These are phyloP conservation scores for Astraeus odoratus DNA, from an alignment of 768 basidiomycete genomes.

Conservation along the genomic window DNA sequence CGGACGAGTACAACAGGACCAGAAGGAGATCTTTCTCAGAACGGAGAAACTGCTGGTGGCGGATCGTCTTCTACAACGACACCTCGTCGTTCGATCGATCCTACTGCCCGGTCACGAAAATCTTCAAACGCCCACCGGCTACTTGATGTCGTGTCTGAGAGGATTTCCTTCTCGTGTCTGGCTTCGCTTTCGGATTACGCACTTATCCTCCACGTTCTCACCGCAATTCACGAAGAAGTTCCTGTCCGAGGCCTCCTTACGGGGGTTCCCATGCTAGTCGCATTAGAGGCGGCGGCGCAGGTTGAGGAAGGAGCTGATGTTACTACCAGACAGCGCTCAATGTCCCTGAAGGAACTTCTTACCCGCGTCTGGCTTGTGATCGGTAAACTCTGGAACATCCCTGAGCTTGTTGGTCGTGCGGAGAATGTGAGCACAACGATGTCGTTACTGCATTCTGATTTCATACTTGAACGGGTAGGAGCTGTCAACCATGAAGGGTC, in stretches of 20 bases:
- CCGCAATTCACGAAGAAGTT: conserved; percentile 59
- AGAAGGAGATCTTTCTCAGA: conserved; percentile 20
- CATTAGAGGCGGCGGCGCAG: conserved; percentile 51
- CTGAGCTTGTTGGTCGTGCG: conserved; percentile 45
- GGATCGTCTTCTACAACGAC: conserved; percentile 28
- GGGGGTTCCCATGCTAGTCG: conserved; percentile 83
- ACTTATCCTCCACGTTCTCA: conserved; percentile 61
- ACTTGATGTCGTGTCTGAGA: conserved; percentile 41
- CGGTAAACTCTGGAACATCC: conserved; percentile 63
- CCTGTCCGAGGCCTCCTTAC: conserved; percentile 70
- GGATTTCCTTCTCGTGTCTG: conserved; percentile 35
- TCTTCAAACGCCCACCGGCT: conserved; percentile 47
- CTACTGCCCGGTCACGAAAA: conserved; percentile 49
- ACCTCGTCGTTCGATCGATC: conserved; percentile 42
- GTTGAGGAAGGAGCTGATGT: conserved; percentile 35
- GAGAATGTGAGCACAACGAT: conserved; percentile 41
- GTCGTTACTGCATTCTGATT: background rate
- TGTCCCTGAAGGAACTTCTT: conserved; percentile 56
- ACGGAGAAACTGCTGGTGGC: conserved; percentile 10
- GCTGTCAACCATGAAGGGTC: conserved; percentile 34
- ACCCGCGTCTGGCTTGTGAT: conserved; percentile 60
- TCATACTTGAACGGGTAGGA: conserved; percentile 30
- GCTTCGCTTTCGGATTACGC: conserved; percentile 73
- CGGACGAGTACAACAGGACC: conserved; percentile 28
- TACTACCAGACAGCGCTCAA: conserved; percentile 37